These are phyloP conservation scores for Neurospora sp. DNA, from an alignment of 495 filamentous ascomycete species.

Conservation along the genomic window DNA sequence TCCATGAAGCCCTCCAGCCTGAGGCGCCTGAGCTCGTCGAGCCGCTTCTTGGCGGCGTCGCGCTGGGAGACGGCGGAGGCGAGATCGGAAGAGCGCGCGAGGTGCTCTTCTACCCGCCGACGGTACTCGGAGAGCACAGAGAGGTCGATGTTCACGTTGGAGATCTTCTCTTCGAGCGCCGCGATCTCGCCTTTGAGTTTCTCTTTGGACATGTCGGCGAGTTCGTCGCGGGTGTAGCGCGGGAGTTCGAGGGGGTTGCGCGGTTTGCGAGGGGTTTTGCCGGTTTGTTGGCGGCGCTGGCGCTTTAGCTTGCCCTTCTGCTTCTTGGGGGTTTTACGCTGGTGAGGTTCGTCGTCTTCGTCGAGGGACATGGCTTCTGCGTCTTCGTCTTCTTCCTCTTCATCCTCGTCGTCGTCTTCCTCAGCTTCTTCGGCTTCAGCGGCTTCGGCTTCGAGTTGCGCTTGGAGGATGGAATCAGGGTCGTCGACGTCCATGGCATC, in stretches of 20 bases:
- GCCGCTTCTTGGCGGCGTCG: slow-evolving; percentile 77
- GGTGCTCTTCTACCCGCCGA: slow-evolving; percentile 77
- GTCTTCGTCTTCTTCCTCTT: not conserved
- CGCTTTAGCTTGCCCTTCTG: too few species aligned
- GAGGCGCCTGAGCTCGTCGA: slow-evolving; percentile 81
- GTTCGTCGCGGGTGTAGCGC: slow-evolving; percentile 78
- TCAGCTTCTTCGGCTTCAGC: slow-evolving; percentile 14
- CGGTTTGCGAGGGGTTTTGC: slow-evolving; percentile 1
- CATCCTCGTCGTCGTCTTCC: slow-evolving; percentile 12
- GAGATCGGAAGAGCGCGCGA: slow-evolving; percentile 70
- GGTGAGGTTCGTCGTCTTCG: not conserved
- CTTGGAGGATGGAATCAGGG: slow-evolving; percentile 15
- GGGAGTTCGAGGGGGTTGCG: slow-evolving; percentile 50
- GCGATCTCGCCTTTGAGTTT: slow-evolving; percentile 80
- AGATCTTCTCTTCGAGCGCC: slow-evolving; percentile 82
- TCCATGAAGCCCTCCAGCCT: slow-evolving; percentile 97
- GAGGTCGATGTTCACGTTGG: slow-evolving; percentile 80
- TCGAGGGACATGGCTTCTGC: not conserved
- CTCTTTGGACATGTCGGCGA: slow-evolving; percentile 86
- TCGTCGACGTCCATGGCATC: slow-evolving; percentile 14
- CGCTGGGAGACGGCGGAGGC: slow-evolving; percentile 61
- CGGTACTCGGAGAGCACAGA: slow-evolving; percentile 90
- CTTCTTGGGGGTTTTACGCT: not conserved
- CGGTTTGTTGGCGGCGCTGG: not conserved
- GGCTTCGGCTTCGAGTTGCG: slow-evolving; percentile 11